phyloP scores from a whole-genome alignment of 176 grass and related monocot genomes.

The Rhynchospora breviuscula region DNA sequence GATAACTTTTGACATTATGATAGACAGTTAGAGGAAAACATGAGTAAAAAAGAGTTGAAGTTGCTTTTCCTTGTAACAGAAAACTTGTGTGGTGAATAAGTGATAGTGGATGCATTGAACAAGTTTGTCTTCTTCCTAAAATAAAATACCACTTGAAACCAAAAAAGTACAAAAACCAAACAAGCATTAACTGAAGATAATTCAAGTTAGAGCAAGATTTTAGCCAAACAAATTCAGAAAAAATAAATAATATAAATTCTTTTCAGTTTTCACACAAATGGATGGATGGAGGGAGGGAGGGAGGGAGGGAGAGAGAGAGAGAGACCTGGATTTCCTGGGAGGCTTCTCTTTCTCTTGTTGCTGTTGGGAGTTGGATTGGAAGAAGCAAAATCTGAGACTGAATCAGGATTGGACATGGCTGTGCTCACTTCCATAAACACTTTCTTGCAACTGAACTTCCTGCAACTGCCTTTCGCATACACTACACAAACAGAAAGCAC shows the following conservation, averaged over 20 bases:
- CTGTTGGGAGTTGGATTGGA: slow-evolving; percentile 16
- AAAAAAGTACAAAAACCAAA: slow-evolving; percentile 20
- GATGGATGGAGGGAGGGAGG: background rate
- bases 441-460: background rate
- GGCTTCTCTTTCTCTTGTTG: slow-evolving; percentile 81
- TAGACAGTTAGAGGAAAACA: slow-evolving; percentile 8
- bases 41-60: slow-evolving; percentile 2
- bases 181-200: background rate
- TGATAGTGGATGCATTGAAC: background rate
- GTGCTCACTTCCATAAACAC: slow-evolving; percentile 24
- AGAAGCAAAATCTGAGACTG: slow-evolving; percentile 7
- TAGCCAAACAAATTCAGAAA: background rate
- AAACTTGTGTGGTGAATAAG: slow-evolving; percentile 12
- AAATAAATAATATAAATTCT: background rate
- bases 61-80: slow-evolving; percentile 9
- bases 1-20: background rate
- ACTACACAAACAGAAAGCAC: background rate
- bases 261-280: background rate
- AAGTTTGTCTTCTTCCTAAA: slow-evolving; percentile 18
- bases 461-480: slow-evolving; percentile 1
- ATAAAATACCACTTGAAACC: background rate
- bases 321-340: slow-evolving; percentile 84
- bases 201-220: background rate
- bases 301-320: slow-evolving; percentile 10
- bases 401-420: slow-evolving; percentile 20